A percentile compares a stretch with the other conserved stretches of the same genome.
These are phyloP conservation scores for Cladosporium colombiae DNA, from an alignment of 2,329 filamentous ascomycete species.

Conservation along the genomic window DNA sequence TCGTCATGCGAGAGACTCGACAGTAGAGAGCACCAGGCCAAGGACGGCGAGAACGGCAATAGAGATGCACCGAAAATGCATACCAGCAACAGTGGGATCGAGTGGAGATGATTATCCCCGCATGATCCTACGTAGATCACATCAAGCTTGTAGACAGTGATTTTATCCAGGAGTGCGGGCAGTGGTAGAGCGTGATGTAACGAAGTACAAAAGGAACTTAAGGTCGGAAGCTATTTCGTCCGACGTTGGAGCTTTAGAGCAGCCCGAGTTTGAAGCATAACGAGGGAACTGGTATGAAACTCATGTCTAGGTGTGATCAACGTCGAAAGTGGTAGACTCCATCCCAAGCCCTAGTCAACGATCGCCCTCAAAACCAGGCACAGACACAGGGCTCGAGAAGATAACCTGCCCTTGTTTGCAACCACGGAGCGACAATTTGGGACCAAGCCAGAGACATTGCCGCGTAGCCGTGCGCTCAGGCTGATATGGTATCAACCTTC, in stretches of 20 bases:
- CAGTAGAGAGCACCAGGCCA: neutral
- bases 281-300: neutral
- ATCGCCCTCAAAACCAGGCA: neutral
- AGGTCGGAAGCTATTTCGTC: neutral
- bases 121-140: slow-evolving; percentile 1
- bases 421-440: neutral
- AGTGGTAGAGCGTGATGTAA: neutral
- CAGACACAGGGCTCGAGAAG: neutral
- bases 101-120: neutral
- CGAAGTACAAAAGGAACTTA: neutral
- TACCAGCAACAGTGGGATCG: neutral
- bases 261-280: neutral
- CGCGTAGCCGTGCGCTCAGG: neutral
- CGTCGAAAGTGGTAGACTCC: neutral
- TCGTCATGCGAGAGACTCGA: neutral
- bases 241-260: neutral
- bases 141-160: neutral
- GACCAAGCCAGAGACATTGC: neutral
- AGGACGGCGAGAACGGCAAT: neutral
- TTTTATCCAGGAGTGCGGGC: slow-evolving; percentile 3
- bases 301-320: neutral
- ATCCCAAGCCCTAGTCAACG: neutral
- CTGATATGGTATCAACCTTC: neutral
- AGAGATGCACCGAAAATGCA: neutral
- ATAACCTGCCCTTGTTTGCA: neutral